Conservation (phyloP, 2,329 filamentous ascomycete species). For the Sporothrix luriei region DNA sequence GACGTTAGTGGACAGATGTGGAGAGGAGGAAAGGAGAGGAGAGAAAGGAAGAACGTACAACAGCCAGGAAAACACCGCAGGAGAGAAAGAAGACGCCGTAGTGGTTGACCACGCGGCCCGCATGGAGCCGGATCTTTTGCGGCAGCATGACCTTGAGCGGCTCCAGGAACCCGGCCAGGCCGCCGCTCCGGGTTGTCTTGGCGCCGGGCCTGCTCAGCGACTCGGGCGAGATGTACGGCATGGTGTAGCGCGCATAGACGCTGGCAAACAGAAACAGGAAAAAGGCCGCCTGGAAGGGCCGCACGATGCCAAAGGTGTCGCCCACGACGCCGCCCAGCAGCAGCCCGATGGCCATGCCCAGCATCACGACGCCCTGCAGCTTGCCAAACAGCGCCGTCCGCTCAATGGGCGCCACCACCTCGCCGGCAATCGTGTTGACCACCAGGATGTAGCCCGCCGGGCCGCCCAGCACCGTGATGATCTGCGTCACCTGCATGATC, state of each 20-base stretch:
- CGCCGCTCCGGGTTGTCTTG: constrained; percentile 37
- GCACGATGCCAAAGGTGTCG: constrained; percentile 62
- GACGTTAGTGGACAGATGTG: not conserved
- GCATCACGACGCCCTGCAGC: constrained; percentile 67
- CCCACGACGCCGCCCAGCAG: constrained; percentile 65
- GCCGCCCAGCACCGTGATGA: constrained; percentile 69
- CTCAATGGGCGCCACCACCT: constrained; percentile 61
- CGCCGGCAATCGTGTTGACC: constrained; percentile 68
- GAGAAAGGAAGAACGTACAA: constrained; percentile 48
- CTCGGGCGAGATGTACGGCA: constrained; percentile 57
- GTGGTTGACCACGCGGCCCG: constrained; percentile 57
- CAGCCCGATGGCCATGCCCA: constrained; percentile 63
- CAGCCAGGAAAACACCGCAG: constrained; percentile 66
- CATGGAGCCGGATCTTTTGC: constrained; percentile 54
- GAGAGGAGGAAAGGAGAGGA: not conserved
- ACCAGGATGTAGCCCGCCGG: constrained; percentile 66
- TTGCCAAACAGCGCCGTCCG: constrained; percentile 67
- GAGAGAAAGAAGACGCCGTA: constrained; percentile 67
- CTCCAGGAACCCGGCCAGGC: constrained; percentile 60
- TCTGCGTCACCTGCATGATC: constrained; percentile 67
- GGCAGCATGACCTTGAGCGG: constrained; percentile 65
- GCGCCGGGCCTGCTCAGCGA: constrained; percentile 43
- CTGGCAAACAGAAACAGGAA: constrained; percentile 55
- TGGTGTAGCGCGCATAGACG: constrained; percentile 46
- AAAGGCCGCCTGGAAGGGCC: constrained; percentile 67